Evolutionary conservation across 495 filamentous ascomycete genomes (phyloP).

Genomic region (Chaetomium cochliodes): DNA sequence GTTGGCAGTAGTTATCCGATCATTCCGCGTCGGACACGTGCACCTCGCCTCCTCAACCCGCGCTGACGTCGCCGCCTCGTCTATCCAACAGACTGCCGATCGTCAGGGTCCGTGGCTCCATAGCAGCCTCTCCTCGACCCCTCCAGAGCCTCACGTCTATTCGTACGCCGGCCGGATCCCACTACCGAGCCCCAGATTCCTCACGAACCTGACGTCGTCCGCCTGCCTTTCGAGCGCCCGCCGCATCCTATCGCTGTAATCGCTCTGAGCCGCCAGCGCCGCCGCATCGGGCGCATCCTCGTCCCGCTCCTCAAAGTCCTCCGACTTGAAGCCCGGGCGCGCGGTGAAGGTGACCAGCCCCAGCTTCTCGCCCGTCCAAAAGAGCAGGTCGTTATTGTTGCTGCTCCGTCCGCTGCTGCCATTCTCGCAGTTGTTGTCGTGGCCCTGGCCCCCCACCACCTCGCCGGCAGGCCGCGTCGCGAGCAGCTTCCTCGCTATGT

Average conservation of each 20-base stretch:
- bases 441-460: no score
- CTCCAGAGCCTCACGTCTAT: not conserved
- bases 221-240: slow-evolving; percentile 74
- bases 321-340: slow-evolving; percentile 45
- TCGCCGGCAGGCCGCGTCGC: slow-evolving; percentile 48
- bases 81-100: slow-evolving; percentile 1
- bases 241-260: slow-evolving; percentile 69
- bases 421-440: not conserved
- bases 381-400: slow-evolving; percentile 58
- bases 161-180: slow-evolving; percentile 20
- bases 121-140: not conserved
- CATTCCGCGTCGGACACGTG: slow-evolving; percentile 5
- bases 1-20: not conserved
- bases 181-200: slow-evolving; percentile 59
- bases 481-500: slow-evolving; percentile 71
- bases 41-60: not conserved
- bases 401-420: not conserved
- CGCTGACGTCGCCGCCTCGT: not conserved
- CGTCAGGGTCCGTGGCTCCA: not conserved
- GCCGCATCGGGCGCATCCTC: slow-evolving; percentile 48
- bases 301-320: slow-evolving; percentile 49
- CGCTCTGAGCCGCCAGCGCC: slow-evolving; percentile 42
- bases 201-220: slow-evolving; percentile 76
- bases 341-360: slow-evolving; percentile 66
- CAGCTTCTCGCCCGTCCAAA: slow-evolving; percentile 81